Base-by-base conservation (phyloP, 345 rosid genomes). In the Aquilaria yunnanensis region DNA sequence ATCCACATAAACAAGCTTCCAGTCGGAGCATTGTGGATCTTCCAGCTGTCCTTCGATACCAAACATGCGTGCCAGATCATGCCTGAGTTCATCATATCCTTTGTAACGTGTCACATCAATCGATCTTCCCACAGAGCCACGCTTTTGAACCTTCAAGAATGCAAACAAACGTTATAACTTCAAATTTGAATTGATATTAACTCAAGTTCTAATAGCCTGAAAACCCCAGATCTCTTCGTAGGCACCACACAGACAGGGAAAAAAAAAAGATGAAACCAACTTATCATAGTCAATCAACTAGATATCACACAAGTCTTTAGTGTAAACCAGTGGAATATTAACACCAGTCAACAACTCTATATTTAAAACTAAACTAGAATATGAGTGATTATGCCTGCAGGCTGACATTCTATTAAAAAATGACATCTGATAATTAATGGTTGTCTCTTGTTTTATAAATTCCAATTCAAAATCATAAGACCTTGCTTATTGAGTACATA, bases 111-210 rank as follows among this genome's bases (percentile, higher is more conserved):
- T 88, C 45, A 94, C 88, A 65, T 94, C 99, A 45, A 94, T 88
- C 47, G 96, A 94, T 80, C 99, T 86, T 72, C 99, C 97, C 0
- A 88, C 97, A 31, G 97, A 83, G 13, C 99, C 97, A 31, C 96
- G 95, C 82, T 90, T 94, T 83, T 90, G 96, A 73, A 90, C 95
- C 99, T 94, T 62, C 75, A 80, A n/a, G 33, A 48, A 48, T 43
- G 70, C 14, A 66, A 32, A 66, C 56, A 61, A 62, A 56, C n/a
- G 61, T 57, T 5, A 45, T 3, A 49, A 32, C 32, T 57, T 57
- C 3, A 43, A 29, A 10, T 13, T 5, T 14, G 5, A 12, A 46
- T 60, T 11, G 13, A 60, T 43, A 9, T 37, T 6, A 30, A 32
- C 14, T 47, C 63, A 63, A 52, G 63, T 46, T 43, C 32, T 41